Base-by-base conservation (phyloP, 2,329 filamentous ascomycete genomes). In the Pseudogymnoascus sp. region DNA sequence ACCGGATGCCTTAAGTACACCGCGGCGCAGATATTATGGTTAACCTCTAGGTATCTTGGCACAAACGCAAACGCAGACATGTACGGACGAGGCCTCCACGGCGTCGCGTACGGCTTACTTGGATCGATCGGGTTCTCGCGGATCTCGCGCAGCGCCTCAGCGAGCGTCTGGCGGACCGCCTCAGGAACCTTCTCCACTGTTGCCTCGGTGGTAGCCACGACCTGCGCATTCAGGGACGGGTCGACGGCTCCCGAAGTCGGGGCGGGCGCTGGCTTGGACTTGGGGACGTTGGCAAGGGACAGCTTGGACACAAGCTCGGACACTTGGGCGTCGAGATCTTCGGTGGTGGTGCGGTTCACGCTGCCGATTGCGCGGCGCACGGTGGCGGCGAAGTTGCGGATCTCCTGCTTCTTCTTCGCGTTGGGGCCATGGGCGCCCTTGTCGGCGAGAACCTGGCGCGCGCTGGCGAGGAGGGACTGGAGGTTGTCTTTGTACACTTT, bases 21-120 rank as follows among this genome's bases (percentile, higher is more conserved):
- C 10, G 95, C 95, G 1, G 93, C 88, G 77, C 95, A 99, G 71
- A 97, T 89, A 72, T 93, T 96, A 76, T 96, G 95, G 80, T 97
- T 97, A 70, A 99, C 95, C 78, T 99, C 96, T 65, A 99, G 84
- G 76, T 97, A 99, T 62, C 90, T 82, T 10, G 95, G 95, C 69
- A 99, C 92, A 76, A 96, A 97, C 24, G 93, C 92, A 76, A 99
- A 99, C 0, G 93, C 87, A 61, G 85, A 82, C 90, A 99, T 96
- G 76, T 85, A 97, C 61, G 88, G 83, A 63, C 92, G 83, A 11
- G 95, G 95, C 67, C 82, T 79, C 95, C 95, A 99, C 11, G 95
- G 95, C 1, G 93, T 97, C 4, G 83, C 83, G 74, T 99, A 99
- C 3, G 95, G 91, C 77, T 96, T 96, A 64, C 76, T 78, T 26